Evolutionary conservation across 1,139 yeast species (phyloP).

Genomic region (Protomyces arabidopsidicola): DNA sequence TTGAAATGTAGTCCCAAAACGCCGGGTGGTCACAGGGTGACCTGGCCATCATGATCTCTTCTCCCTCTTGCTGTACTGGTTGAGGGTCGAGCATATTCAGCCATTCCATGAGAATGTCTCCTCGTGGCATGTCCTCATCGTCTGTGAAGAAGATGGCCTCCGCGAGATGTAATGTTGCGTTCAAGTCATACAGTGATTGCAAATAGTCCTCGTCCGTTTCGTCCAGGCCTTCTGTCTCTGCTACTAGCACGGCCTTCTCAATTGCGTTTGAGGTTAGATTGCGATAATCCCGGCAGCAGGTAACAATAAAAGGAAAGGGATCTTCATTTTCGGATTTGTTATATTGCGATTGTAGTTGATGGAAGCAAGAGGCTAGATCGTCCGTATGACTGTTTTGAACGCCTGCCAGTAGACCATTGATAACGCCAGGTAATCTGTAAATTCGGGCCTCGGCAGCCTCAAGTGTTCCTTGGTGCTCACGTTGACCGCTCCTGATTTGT

Average conservation of each 20-base stretch:
- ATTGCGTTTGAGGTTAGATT: neutral
- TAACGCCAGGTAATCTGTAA: constrained; percentile 39
- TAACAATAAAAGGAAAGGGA: constrained; percentile 8
- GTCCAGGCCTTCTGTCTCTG: constrained; percentile 12
- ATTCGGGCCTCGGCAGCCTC: constrained; percentile 39
- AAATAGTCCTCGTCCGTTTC: constrained; percentile 8
- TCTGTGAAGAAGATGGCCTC: constrained; percentile 27
- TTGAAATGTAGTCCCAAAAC: constrained; percentile 64
- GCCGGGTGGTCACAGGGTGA: constrained; percentile 44
- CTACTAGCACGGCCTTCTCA: constrained; percentile 4
- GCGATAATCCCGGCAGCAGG: neutral
- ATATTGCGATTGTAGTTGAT: neutral
- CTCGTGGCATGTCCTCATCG: neutral
- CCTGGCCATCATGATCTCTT: constrained; percentile 32
- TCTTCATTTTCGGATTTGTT: neutral
- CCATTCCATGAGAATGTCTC: constrained; percentile 32
- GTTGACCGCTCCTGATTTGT: too few relatives aligned
- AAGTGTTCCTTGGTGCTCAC: constrained; percentile 25
- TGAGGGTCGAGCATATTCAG: constrained; percentile 33
- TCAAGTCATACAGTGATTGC: constrained; percentile 5
- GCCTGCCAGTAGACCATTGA: constrained; percentile 41
- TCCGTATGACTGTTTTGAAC: constrained; percentile 35
- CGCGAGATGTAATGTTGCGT: constrained; percentile 19
- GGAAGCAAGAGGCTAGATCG: neutral
- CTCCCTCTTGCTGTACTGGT: constrained; percentile 34